Percentiles rank a stretch among this genome's conserved stretches.
Evolutionary conservation across 306 rosid species (phyloP).

Genomic region (Rubus idaeus): DNA sequence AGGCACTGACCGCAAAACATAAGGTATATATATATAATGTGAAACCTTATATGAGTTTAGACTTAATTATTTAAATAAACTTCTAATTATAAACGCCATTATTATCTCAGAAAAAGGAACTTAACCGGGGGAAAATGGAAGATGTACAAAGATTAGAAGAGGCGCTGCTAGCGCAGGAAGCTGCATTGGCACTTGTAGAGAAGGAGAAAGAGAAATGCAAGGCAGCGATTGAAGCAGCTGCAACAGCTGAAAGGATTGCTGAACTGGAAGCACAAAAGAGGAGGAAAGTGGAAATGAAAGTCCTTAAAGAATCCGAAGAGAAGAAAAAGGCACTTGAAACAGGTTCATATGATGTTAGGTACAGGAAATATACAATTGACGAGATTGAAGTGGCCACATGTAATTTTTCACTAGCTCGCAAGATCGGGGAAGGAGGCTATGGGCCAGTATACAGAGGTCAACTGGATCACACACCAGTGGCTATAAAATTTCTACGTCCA

Average conservation of each 20-base stretch:
- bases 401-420: constrained; percentile 31
- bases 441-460: constrained; percentile 52
- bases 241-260: constrained; percentile 35
- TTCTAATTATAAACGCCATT: not conserved
- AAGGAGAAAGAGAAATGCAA: constrained; percentile 38
- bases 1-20: not conserved
- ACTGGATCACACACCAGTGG: constrained; percentile 40
- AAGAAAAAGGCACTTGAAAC: constrained; percentile 9
- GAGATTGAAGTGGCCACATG: constrained; percentile 55
- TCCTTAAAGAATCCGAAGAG: constrained; percentile 25
- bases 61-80: not conserved
- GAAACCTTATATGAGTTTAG: not conserved
- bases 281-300: not conserved
- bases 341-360: constrained; percentile 27
- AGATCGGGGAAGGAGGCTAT: constrained; percentile 65
- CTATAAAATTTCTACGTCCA: not conserved
- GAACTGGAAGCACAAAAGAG: constrained; percentile 48
- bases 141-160: constrained; percentile 46
- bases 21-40: not conserved
- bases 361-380: constrained; percentile 52
- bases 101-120: constrained; percentile 38
- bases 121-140: constrained; percentile 47
- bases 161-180: not conserved
- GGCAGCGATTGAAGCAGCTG: constrained; percentile 48
- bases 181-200: constrained; percentile 34